A percentile compares a stretch with the other conserved stretches of the same genome.
Conservation (phyloP, 176 grass and related monocot genomes). For the Oryza meyeriana region DNA sequence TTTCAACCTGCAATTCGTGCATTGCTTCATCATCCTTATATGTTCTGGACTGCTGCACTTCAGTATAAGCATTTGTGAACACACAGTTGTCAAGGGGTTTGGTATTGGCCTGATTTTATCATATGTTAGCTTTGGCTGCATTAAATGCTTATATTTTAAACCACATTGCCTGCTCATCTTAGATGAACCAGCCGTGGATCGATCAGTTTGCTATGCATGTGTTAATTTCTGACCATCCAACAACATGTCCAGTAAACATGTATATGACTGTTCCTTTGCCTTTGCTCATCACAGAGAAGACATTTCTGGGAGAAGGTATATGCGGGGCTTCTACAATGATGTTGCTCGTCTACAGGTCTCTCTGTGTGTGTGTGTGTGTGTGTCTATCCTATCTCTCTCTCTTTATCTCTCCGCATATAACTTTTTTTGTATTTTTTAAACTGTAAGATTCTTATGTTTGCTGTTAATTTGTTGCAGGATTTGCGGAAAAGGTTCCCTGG, state of each 20-base stretch:
- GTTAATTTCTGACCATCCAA: not conserved
- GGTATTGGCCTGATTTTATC: not conserved
- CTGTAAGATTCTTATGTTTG: constrained; percentile 8
- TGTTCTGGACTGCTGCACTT: not conserved
- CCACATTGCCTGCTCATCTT: not conserved
- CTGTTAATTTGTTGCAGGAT: constrained; percentile 39
- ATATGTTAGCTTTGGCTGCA: not conserved
- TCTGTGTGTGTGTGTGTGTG: too few relatives aligned
- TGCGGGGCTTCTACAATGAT: constrained; percentile 55
- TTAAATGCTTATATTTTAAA: not conserved
- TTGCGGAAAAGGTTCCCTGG: constrained; percentile 45
- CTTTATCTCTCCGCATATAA: not conserved
- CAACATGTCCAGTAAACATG: not conserved
- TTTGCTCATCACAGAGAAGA: constrained; percentile 54
- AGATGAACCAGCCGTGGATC: not conserved
- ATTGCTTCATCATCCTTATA: not conserved
- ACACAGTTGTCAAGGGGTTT: not conserved
- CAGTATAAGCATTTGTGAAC: not conserved
- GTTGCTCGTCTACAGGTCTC: constrained; percentile 73
- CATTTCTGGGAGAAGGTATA: constrained; percentile 67
- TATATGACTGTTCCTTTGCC: not conserved
- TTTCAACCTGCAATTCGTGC: not conserved
- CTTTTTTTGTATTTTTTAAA: not conserved
- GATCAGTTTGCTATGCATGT: not conserved
- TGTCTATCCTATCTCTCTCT: not conserved